Evolutionary conservation across 495 filamentous ascomycete species (phyloP).

Genomic region (Amorphotheca resinae): DNA sequence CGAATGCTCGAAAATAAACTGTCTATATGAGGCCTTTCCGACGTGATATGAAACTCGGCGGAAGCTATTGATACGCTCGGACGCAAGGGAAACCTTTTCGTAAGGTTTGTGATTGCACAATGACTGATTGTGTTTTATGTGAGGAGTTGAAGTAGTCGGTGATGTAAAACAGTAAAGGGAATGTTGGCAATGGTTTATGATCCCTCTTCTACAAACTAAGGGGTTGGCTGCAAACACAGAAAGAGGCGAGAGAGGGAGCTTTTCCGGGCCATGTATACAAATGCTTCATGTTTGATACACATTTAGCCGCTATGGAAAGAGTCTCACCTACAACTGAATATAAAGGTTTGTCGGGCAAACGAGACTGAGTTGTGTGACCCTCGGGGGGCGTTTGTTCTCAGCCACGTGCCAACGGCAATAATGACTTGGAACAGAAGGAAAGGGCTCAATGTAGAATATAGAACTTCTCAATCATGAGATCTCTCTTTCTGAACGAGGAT

Average conservation of each 20-base stretch:
- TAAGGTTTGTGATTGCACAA: not conserved
- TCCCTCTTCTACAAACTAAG: not conserved
- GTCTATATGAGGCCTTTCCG: not conserved
- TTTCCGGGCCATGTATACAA: not conserved
- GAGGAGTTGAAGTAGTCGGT: not conserved
- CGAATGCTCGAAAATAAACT: too few species aligned
- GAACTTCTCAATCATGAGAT: too few species aligned
- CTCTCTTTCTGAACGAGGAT: too few species aligned
- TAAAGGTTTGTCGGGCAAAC: conserved; percentile 3
- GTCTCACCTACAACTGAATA: not conserved
- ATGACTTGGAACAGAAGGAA: too few species aligned
- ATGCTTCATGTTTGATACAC: not conserved
- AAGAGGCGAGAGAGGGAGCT: not conserved
- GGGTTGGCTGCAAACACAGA: not conserved
- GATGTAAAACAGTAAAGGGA: not conserved
- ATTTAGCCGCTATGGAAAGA: not conserved
- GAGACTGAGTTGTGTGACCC: not conserved
- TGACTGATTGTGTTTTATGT: not conserved
- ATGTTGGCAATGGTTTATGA: not conserved
- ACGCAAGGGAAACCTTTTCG: not conserved
- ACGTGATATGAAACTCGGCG: not conserved
- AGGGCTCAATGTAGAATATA: too few species aligned
- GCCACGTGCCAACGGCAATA: too few species aligned
- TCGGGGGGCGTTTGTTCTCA: not conserved
- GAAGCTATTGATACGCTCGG: not conserved